These are phyloP conservation scores for Blastobotrys serpentis DNA, from an alignment of 1,139 yeast species.

Conservation along the genomic window DNA sequence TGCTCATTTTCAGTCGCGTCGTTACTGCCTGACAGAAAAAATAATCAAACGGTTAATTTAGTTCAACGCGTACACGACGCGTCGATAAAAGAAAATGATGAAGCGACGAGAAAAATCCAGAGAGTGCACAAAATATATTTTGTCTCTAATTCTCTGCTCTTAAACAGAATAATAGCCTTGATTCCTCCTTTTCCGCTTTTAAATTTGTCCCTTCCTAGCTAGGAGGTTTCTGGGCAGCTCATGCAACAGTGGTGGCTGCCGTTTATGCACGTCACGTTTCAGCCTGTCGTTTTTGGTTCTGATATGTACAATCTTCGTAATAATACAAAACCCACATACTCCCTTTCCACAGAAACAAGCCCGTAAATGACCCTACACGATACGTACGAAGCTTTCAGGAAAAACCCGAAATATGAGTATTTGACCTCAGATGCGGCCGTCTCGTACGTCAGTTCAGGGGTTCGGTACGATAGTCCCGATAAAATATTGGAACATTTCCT, in stretches of 20 bases:
- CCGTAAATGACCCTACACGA: conserved; percentile 10
- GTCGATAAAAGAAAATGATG: not conserved
- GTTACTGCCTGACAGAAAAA: too few relatives aligned
- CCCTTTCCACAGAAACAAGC: not conserved
- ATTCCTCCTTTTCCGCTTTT: too few relatives aligned
- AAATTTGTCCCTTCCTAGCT: too few relatives aligned
- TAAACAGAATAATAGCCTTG: too few relatives aligned
- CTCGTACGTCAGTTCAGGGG: conserved; percentile 29
- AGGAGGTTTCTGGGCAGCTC: too few relatives aligned
- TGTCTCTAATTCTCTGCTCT: too few relatives aligned
- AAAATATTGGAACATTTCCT: conserved; percentile 27
- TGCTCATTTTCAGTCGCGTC: conserved; percentile 4
- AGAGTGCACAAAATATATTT: too few relatives aligned
- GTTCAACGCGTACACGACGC: too few relatives aligned
- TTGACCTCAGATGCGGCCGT: conserved; percentile 23
- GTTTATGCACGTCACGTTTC: conserved; percentile 4
- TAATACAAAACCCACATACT: not conserved
- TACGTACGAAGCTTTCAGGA: conserved; percentile 21
- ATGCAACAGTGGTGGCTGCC: not conserved
- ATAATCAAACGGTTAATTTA: too few relatives aligned
- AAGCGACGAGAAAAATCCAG: too few relatives aligned
- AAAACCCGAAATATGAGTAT: conserved; percentile 21
- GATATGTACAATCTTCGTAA: not conserved
- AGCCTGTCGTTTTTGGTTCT: not conserved
- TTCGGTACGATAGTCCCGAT: conserved; percentile 23